Base-by-base conservation (phyloP, 768 basidiomycete genomes). In the Termitomyces sp. region DNA sequence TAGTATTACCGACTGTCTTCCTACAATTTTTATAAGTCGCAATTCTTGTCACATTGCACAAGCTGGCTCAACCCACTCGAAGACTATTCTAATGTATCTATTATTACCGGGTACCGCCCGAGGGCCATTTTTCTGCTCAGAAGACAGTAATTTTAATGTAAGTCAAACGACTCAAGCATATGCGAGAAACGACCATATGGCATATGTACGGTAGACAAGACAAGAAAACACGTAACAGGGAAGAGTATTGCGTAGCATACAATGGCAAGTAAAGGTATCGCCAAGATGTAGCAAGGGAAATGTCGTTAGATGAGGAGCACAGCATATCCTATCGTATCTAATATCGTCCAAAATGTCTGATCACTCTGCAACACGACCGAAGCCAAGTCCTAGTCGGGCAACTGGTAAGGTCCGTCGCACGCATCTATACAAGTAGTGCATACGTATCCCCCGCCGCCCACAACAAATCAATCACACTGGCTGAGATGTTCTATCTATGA, bases 221-320 rank as follows among this genome's bases (percentile, higher is more conserved):
- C 48, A 39, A 22, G 51, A 37, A 22, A 41, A 52, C 37, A 27
- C 37, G 37, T 18, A 24, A 41, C 52, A 30, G 22, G 37, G n/a
- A n/a, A n/a, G n/a, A 41, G 37, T 6, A 30, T 18, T 27, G 16
- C 12, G 18, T n/a, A 7, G 11, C 37, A 54, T 41, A 42, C n/a
- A 42, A 24, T 34, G 15, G 54, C 24, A 6, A 46, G 33, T 34
- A 33, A 24, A 58, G 57, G 57, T 58, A 52, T 58, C 57, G 39
- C 42, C 4, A n/a, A 58, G 50, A 45, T 52, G 41, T 45, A 45
- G 57, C 49, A 52, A 58, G 49, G 34, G 36, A 52, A 49, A 51
- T 56, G 30, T 18, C n/a, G 39, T 7, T 39, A 54, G 27, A 42
- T 27, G 27, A 34, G 4, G 13, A 53, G 27, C n/a, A 15, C 51